Conservation (phyloP, 2,329 filamentous ascomycete species). For the Cladosporium cucumerinum region DNA sequence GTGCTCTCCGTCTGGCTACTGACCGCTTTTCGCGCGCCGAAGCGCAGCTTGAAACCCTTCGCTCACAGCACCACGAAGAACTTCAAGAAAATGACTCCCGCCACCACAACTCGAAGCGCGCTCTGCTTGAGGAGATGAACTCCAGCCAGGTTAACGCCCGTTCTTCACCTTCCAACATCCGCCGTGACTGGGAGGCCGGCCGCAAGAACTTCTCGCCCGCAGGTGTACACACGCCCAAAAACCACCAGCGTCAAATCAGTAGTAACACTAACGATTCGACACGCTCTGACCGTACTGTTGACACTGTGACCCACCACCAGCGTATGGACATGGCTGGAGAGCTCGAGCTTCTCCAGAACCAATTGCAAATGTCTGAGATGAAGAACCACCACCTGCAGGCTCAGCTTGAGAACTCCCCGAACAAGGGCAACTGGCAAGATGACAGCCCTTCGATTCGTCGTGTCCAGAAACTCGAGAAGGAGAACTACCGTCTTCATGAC, state of each 20-base stretch:
- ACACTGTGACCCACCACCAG: slow-evolving; percentile 79
- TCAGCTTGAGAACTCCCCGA: slow-evolving; percentile 66
- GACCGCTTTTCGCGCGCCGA: slow-evolving; percentile 81
- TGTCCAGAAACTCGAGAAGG: slow-evolving; percentile 86
- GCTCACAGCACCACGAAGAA: slow-evolving; percentile 69
- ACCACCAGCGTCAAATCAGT: slow-evolving; percentile 62
- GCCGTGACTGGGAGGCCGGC: slow-evolving; percentile 56
- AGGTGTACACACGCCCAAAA: slow-evolving; percentile 61
- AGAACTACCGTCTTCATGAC: slow-evolving; percentile 86
- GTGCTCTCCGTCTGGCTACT: slow-evolving; percentile 77
- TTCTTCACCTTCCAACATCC: slow-evolving; percentile 70
- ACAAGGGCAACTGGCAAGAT: slow-evolving; percentile 61
- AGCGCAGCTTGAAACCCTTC: slow-evolving; percentile 72
- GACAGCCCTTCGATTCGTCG: slow-evolving; percentile 76
- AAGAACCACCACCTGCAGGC: slow-evolving; percentile 89
- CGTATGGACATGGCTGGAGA: slow-evolving; percentile 89
- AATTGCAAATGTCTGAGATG: slow-evolving; percentile 91
- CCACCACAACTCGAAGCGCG: slow-evolving; percentile 64
- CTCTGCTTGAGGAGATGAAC: slow-evolving; percentile 82
- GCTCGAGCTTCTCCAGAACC: slow-evolving; percentile 87
- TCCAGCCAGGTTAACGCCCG: slow-evolving; percentile 71
- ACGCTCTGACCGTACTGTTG: slow-evolving; percentile 79
- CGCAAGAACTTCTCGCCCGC: slow-evolving; percentile 68
- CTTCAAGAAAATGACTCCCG: slow-evolving; percentile 62
- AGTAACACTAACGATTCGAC: slow-evolving; percentile 71